Conservation (phyloP, 495 filamentous ascomycete species). For the Aspergillus egyptiacus region DNA sequence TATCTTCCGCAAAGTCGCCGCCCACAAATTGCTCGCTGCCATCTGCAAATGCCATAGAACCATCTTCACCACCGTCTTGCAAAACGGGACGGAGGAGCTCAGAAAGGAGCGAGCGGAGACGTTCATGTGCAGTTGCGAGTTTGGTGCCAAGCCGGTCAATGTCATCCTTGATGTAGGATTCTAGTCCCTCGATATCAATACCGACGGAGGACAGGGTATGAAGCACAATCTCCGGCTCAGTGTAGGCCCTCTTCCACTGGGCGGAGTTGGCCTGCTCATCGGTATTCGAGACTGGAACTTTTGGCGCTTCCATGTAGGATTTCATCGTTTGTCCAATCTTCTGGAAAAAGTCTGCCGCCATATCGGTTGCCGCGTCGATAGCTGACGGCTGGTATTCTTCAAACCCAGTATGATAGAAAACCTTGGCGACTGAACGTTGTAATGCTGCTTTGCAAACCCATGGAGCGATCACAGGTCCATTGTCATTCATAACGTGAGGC, state of each 20-base stretch:
- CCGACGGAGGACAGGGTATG: constrained; percentile 81
- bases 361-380: constrained; percentile 82
- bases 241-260: constrained; percentile 62
- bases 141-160: constrained; percentile 84
- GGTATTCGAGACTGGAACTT: constrained; percentile 46
- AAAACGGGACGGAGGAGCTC: constrained; percentile 90
- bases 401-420: constrained; percentile 95
- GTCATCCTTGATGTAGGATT: constrained; percentile 89
- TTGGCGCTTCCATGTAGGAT: constrained; percentile 75
- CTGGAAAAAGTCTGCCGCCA: constrained; percentile 81
- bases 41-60: constrained; percentile 85
- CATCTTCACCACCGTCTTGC: constrained; percentile 71
- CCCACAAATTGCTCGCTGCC: constrained; percentile 96
- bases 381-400: constrained; percentile 96
- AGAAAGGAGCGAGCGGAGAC: constrained; percentile 82
- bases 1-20: constrained; percentile 94
- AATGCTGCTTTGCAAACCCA: constrained; percentile 74
- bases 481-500: constrained; percentile 77
- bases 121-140: constrained; percentile 77
- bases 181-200: constrained; percentile 70
- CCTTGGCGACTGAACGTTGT: constrained; percentile 84
- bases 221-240: constrained; percentile 74
- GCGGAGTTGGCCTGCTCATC: constrained; percentile 23
- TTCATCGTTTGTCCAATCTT: constrained; percentile 75
- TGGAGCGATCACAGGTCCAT: constrained; percentile 78